Base-by-base conservation (phyloP, 495 filamentous ascomycete genomes). In the Penicillium turbatum region DNA sequence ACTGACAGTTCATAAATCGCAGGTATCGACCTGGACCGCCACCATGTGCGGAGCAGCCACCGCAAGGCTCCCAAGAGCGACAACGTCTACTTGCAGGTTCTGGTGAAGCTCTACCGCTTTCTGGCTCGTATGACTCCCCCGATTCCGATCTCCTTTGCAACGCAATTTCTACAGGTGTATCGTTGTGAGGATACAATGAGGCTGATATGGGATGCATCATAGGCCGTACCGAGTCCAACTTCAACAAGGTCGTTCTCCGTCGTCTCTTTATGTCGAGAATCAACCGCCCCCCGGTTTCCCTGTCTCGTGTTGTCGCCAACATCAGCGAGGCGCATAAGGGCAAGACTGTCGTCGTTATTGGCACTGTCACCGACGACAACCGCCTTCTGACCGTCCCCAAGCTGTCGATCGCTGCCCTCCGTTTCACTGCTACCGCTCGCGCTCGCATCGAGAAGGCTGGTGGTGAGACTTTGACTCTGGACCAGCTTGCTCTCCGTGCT, bases 51-150 rank as follows among this genome's bases (percentile, higher is more conserved):
- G 72, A 80, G 71, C 79, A 88, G 81, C 69, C 90, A 93, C 79
- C 88, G 90, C 77, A 91, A 89, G 84, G 92, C 92, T 55, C 87
- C 93, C 58, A 96, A 97, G 81, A 93, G 87, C 79, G 90, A 96
- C 77, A 97, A 98, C 80, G 89, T 91, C 62, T 97, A 97, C 78
- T 81, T 97, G 67, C 90, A 91, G 82, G 86, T 98, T 61, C 81
- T 97, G 69, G 91, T 97, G 77, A 97, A 97, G 86, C 88, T 98
- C 26, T 98, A 97, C 84, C 86, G 87, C 78, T 98, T 98, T 86
- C 79, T 98, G 66, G 87, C 91, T 65, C 92, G 92, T 95, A 88
- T 77, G 90, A 85, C 54, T 40, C 36, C 40, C 42, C 55, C 27
- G 27, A 37, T 54, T 31, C 40, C 55, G 50, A 26, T 51, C 19